phyloP scores from a whole-genome alignment of 2,329 filamentous ascomycete genomes.

The Stemphylium vesicarium region DNA sequence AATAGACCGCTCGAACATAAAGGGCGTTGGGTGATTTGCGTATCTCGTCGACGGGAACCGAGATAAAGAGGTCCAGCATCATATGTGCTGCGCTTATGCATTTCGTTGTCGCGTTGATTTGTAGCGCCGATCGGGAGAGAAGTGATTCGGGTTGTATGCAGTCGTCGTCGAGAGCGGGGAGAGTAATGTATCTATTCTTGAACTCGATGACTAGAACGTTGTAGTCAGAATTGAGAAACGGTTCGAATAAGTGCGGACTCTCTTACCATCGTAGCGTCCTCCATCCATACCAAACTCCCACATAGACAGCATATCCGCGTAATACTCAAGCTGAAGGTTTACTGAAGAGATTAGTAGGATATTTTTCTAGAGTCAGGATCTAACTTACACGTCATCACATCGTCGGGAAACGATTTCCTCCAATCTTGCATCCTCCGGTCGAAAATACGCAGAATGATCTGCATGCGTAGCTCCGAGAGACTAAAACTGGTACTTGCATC shows the following conservation, averaged over 20 bases:
- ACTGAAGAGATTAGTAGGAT: conserved; percentile 7
- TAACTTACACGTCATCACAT: conserved; percentile 38
- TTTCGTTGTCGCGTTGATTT: conserved; percentile 47
- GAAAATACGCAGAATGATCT: conserved; percentile 45
- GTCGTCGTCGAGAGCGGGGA: conserved; percentile 44
- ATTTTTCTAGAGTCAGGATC: background rate
- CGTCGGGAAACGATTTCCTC: conserved; percentile 39
- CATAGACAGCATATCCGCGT: conserved; percentile 45
- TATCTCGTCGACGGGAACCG: conserved; percentile 26
- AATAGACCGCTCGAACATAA: conserved; percentile 43
- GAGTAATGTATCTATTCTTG: conserved; percentile 40
- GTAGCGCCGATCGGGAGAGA: conserved; percentile 40
- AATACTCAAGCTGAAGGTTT: conserved; percentile 37
- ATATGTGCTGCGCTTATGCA: conserved; percentile 42
- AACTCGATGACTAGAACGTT: conserved; percentile 36
- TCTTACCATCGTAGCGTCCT: conserved; percentile 37
- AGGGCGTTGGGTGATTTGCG: conserved; percentile 36
- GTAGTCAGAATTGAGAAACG: background rate
- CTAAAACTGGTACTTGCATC: conserved; percentile 48
- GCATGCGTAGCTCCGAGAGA: conserved; percentile 44
- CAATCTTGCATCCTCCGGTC: conserved; percentile 46
- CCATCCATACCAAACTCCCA: conserved; percentile 50
- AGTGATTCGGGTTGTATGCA: conserved; percentile 43
- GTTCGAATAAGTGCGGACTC: background rate
- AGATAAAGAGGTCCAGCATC: conserved; percentile 40